Evolutionary conservation across 2,329 filamentous ascomycete species (phyloP), one percentile per base, ranked within the genome.

Genomic region (Diaporthe citriasiana): DNA sequence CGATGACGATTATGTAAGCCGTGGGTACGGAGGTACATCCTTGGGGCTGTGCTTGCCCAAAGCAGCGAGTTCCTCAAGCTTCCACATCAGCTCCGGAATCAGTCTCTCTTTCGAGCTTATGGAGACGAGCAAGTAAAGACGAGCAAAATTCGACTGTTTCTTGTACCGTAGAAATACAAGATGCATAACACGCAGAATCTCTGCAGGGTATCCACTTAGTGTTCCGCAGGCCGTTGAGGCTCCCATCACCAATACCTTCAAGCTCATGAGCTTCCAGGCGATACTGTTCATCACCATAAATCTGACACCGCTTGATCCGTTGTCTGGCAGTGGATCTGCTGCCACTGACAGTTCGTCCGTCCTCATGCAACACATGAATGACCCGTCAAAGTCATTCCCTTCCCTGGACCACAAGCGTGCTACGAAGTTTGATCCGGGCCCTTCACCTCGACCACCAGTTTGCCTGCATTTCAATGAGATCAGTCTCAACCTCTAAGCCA

Each of bases 371-470:
- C 22, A 59, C 19, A 4, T 9, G 3, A 3, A 69, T 3, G 13
- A n/a, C 19, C 27, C 12, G 30, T 4, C 19, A 22, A 6, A 5
- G 35, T 3, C 5, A 57, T n/a, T 33, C 33, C 19, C 30, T 22
- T 38, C 4, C 3, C 22, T 22, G 10, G 5, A 3, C 3, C 12
- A 17, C 7, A 35, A 50, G 33, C 27, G 8, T 40, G 25, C 27
- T 57, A 73, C 6, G 60, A 69, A 5, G 25, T 45, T 53, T 70
- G 68, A 15, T 45, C 59, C 27, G 73, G 76, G 59, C 77, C 76
- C 81, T 89, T 89, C 70, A 89, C 80, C 80, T 89, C 87, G 33
- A 90, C 87, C 79, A 91, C 82, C 77, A 91, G 85, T 85, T 92
- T 89, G 1, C 75, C 75, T 76, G 25, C 9, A n/a, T 25, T 30